phyloP scores from a whole-genome alignment of 208 protist species.

The Wallacemonas sp. region DNA sequence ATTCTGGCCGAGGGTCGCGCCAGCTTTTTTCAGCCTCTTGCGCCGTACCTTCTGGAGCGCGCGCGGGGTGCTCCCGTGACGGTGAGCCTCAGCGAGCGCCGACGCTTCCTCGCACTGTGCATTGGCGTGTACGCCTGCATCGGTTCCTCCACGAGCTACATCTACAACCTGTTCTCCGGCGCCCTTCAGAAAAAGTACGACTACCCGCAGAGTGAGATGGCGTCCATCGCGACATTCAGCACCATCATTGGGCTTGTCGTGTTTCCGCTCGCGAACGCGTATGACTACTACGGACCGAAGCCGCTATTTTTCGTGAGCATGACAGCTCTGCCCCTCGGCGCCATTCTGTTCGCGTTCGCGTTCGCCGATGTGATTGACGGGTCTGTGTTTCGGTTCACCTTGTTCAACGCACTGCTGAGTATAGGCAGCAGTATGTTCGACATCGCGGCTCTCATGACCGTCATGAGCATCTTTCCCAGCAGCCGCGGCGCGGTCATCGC shows the following conservation, averaged over 20 bases:
- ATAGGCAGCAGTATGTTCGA: conserved; percentile 72
- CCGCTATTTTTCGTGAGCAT: conserved; percentile 67
- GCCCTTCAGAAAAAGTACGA: conserved; percentile 67
- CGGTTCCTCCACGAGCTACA: conserved; percentile 62
- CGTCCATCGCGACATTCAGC: conserved; percentile 68
- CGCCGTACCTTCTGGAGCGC: conserved; percentile 24
- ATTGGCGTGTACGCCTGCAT: conserved; percentile 64
- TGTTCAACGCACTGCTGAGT: conserved; percentile 50
- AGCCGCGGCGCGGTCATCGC: conserved; percentile 78
- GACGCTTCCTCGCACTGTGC: conserved; percentile 69
- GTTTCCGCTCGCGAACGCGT: conserved; percentile 61
- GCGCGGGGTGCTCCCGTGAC: background rate
- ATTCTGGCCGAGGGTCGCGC: conserved; percentile 30
- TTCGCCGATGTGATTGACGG: conserved; percentile 56
- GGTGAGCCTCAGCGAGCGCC: conserved; percentile 42
- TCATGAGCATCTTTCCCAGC: conserved; percentile 80
- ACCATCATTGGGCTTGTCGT: conserved; percentile 47
- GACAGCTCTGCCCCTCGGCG: conserved; percentile 45
- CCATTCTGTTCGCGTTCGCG: conserved; percentile 60
- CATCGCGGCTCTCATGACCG: conserved; percentile 72
- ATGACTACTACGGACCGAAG: conserved; percentile 76
- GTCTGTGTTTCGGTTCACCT: conserved; percentile 50
- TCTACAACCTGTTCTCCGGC: conserved; percentile 83
- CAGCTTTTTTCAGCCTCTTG: conserved; percentile 27
- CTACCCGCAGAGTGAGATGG: conserved; percentile 72